These are phyloP conservation scores for Parsonsia alboflavescens DNA, from an alignment of 257 asterid species.

Conservation along the genomic window DNA sequence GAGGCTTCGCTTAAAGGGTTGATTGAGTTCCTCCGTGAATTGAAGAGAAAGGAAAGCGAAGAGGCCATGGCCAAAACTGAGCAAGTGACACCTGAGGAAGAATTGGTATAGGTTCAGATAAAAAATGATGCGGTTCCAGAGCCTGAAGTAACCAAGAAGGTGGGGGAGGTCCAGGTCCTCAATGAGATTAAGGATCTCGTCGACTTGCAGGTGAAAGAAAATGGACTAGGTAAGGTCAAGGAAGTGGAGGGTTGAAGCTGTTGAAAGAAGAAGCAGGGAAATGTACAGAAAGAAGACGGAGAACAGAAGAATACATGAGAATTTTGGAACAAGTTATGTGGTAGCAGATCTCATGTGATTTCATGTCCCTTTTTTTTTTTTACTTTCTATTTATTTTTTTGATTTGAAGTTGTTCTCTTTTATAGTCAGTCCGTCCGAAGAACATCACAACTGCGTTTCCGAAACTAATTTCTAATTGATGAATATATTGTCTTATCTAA, in stretches of 20 bases:
- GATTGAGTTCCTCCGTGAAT: slow-evolving; percentile 31
- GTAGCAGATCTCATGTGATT: too few relatives aligned
- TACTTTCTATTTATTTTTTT: too few relatives aligned
- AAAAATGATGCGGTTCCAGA: not conserved
- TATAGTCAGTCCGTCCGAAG: too few relatives aligned
- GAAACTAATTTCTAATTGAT: too few relatives aligned
- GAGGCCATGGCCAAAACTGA: slow-evolving; percentile 19
- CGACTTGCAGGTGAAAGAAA: slow-evolving; percentile 16
- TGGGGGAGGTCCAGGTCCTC: slow-evolving; percentile 32
- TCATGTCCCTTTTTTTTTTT: too few relatives aligned
- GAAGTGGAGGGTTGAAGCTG: slow-evolving; percentile 6
- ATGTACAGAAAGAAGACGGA: not conserved
- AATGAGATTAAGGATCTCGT: slow-evolving; percentile 25
- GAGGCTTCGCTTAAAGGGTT: slow-evolving; percentile 43
- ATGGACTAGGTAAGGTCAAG: slow-evolving; percentile 17
- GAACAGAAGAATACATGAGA: too few relatives aligned
- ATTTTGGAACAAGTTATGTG: too few relatives aligned
- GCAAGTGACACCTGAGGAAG: not conserved
- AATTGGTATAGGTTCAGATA: not conserved
- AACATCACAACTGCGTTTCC: too few relatives aligned
- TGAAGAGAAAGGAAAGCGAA: slow-evolving; percentile 27
- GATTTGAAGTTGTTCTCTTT: too few relatives aligned
- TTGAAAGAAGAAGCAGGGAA: not conserved
- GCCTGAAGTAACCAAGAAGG: slow-evolving; percentile 24
- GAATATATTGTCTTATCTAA: too few relatives aligned